A percentile compares a stretch with the other conserved stretches of the same genome.
phyloP scores from a whole-genome alignment of 1,284 basidiomycete species.

The Taiwanofungus camphoratus region DNA sequence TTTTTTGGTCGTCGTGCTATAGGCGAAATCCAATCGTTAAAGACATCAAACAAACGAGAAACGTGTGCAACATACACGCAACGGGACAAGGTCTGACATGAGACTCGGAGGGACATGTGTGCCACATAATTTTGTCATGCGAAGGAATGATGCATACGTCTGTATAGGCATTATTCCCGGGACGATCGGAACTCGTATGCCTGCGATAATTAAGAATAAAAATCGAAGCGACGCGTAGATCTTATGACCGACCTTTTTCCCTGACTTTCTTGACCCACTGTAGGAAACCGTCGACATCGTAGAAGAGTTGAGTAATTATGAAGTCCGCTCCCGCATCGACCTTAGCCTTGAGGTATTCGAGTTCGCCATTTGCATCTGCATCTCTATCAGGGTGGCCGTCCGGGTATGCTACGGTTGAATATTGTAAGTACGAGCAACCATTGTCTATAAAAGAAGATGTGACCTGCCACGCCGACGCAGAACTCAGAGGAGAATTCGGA shows the following conservation, averaged over 20 bases:
- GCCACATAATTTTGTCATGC: slow-evolving; percentile 87
- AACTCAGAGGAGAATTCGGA: slow-evolving; percentile 83
- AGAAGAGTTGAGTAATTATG: slow-evolving; percentile 97
- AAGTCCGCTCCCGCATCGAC: slow-evolving; percentile 95
- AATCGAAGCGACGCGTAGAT: neutral
- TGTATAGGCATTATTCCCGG: slow-evolving; percentile 99
- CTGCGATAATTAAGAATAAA: slow-evolving; percentile 34
- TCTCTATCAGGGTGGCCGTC: slow-evolving; percentile 82
- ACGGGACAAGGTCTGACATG: slow-evolving; percentile 67
- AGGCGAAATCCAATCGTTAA: slow-evolving; percentile 5
- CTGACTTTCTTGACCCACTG: slow-evolving; percentile 74
- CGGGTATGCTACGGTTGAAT: slow-evolving; percentile 66
- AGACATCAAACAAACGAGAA: neutral
- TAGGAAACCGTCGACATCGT: slow-evolving; percentile 85
- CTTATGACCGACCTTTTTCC: slow-evolving; percentile 49
- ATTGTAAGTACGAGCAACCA: slow-evolving; percentile 16
- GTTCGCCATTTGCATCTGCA: slow-evolving; percentile 61
- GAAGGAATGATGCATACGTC: slow-evolving; percentile 89
- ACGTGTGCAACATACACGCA: slow-evolving; percentile 54
- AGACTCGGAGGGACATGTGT: slow-evolving; percentile 73
- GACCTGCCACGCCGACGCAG: slow-evolving; percentile 88
- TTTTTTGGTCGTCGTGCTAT: slow-evolving; percentile 84
- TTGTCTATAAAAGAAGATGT: slow-evolving; percentile 7
- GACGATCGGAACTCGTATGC: slow-evolving; percentile 88
- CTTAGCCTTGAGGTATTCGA: slow-evolving; percentile 80